Conservation (phyloP, 441 rosid species). For the Pelargonium fulgidum region DNA sequence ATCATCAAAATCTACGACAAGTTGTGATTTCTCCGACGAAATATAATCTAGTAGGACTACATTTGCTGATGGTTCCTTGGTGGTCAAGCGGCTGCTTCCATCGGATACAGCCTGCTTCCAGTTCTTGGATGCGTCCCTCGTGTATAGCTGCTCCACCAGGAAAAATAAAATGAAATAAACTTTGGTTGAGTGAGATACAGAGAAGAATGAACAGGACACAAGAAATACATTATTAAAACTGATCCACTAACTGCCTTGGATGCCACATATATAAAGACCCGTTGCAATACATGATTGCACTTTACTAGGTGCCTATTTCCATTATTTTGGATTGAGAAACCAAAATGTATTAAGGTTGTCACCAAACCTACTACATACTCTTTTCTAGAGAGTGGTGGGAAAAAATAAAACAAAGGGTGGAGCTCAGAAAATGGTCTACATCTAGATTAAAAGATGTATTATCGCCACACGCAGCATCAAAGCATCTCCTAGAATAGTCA, state of each 20-base stretch:
- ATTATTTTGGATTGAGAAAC: background rate
- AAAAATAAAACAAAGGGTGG: background rate
- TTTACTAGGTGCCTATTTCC: background rate
- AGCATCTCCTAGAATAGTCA: background rate
- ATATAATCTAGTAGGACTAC: slow-evolving; percentile 60
- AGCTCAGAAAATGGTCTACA: background rate
- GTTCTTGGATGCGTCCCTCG: slow-evolving; percentile 77
- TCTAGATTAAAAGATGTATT: background rate
- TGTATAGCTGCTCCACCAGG: slow-evolving; percentile 48
- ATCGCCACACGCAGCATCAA: background rate
- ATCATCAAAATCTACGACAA: slow-evolving; percentile 77
- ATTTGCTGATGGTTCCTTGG: slow-evolving; percentile 84
- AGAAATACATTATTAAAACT: background rate
- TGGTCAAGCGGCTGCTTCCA: slow-evolving; percentile 52
- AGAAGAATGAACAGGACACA: background rate
- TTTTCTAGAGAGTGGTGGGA: background rate
- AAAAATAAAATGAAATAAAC: slow-evolving; percentile 8
- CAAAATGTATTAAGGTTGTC: background rate
- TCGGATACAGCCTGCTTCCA: slow-evolving; percentile 71
- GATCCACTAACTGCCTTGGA: background rate
- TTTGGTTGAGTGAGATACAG: background rate
- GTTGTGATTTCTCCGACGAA: slow-evolving; percentile 71
- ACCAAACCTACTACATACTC: background rate
- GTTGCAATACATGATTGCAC: background rate
- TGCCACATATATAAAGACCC: background rate